Evolutionary conservation across 2,329 filamentous ascomycete species (phyloP), one percentile per base, ranked within the genome.

Genomic region (Talaromyces sp.): DNA sequence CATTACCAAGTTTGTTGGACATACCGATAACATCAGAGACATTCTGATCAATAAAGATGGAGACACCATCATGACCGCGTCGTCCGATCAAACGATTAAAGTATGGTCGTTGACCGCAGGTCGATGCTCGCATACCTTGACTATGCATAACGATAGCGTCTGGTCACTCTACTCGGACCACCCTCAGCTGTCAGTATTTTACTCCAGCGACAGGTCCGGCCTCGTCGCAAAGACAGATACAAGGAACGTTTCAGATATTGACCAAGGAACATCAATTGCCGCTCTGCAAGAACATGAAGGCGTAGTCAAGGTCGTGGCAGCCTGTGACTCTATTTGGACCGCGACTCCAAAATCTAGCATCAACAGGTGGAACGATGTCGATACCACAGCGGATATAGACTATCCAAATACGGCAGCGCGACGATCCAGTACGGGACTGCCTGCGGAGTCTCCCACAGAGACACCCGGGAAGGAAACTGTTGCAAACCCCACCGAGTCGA

Each of bases 81-180:
- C 93, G 71, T 94, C 94, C 1, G 95, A 99, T 76, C 93, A 96
- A 79, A 98, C 95, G 0, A 90, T 99, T 81, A 99, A 99, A 81
- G 88, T 98, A 65, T 99, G 95, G 95, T 97, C 93, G 70, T 89
- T 98, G 71, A 95, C 91, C 11, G 94, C 93, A 25, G 95, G 95
- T 64, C 86, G 95, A 71, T 99, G 95, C 83, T 94, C 98, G 90
- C 92, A 97, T 78, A 99, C 95, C 0, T 86, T 99, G 71, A 97
- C 93, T 63, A 99, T 99, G 95, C 95, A 99, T 80, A 96, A 96
- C 74, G 93, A 97, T 74, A 97, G 93, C 75, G 92, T 99, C 25
- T 99, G 95, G 95, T 96, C 92, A 1, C 83, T 99, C 25, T 96
- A 91, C 78, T 97, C 95, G 0, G 89, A 94, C 63, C 88, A 96